These are phyloP conservation scores for Acmispon strigosus DNA, from an alignment of 306 rosid genomes.

Conservation along the genomic window DNA sequence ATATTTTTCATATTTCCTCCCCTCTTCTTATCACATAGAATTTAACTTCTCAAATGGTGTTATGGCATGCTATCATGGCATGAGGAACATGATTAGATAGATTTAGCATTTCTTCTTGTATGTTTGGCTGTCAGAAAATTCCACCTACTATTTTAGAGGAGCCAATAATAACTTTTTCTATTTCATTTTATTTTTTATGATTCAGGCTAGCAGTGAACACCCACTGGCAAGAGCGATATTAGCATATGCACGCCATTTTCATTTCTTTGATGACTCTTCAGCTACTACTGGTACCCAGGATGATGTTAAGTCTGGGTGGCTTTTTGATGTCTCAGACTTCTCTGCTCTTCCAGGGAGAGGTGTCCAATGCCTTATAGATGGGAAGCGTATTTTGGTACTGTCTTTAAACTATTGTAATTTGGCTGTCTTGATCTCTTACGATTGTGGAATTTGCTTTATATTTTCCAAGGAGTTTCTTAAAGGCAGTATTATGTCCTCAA, in stretches of 20 bases:
- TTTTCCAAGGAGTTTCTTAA: constrained; percentile 25
- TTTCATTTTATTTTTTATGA: constrained; percentile 6
- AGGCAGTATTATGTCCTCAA: constrained; percentile 19
- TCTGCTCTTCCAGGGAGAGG: constrained; percentile 87
- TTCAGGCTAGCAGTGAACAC: constrained; percentile 96
- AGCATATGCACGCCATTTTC: constrained; percentile 84
- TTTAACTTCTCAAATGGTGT: constrained; percentile 8
- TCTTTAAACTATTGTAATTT: constrained; percentile 11
- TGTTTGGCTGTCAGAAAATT: constrained; percentile 8
- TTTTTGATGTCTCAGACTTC: constrained; percentile 70
- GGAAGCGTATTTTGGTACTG: constrained; percentile 61
- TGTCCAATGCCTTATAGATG: constrained; percentile 59
- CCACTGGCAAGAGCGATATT: constrained; percentile 89
- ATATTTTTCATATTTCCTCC: constrained; percentile 4
- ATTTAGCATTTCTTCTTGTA: not conserved
- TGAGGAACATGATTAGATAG: not conserved
- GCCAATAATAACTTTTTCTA: not conserved
- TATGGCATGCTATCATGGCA: not conserved
- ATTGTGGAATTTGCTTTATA: not conserved
- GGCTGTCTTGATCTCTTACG: not conserved
- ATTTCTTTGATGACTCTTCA: constrained; percentile 75
- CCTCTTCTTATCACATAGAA: not conserved
- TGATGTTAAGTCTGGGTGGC: constrained; percentile 60
- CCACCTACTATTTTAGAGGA: not conserved
- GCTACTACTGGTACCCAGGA: constrained; percentile 33